A percentile compares a stretch with the other conserved stretches of the same genome.
Conservation (phyloP, 768 basidiomycete species). For the Lyophyllum atratum region DNA sequence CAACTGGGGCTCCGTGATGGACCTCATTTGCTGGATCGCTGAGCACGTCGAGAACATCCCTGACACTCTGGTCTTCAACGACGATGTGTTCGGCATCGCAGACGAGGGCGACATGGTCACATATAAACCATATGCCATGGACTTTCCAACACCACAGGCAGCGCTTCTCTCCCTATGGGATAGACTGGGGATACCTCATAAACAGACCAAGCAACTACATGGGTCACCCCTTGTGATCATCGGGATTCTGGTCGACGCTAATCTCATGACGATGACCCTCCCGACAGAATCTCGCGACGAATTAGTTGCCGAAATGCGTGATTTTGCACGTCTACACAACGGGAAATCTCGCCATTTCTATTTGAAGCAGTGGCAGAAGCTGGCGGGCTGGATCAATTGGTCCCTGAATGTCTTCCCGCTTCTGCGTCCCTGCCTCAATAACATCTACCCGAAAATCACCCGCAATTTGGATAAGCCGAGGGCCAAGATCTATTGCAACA, state of each 20-base stretch:
- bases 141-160: constrained; percentile 32
- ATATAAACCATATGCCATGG: neutral
- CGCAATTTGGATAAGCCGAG: neutral
- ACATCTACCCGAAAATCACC: neutral
- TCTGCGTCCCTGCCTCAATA: neutral
- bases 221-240: constrained; percentile 30
- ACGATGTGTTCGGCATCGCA: constrained; percentile 25
- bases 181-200: neutral
- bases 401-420: constrained; percentile 7
- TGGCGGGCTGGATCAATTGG: constrained; percentile 4
- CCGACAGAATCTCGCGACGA: neutral
- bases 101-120: neutral
- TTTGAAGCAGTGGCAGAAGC: neutral
- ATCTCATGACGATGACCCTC: constrained; percentile 29
- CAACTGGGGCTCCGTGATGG: constrained; percentile 26
- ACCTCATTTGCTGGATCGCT: constrained; percentile 37
- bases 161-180: constrained; percentile 41
- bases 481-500: neutral
- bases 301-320: no score
- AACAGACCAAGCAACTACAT: neutral
- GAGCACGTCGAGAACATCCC: constrained; percentile 16
- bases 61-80: constrained; percentile 27
- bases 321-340: no score
- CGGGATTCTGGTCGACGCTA: constrained; percentile 37
- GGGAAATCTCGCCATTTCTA: no score